Base-by-base conservation (phyloP, 1,284 basidiomycete genomes). In the Sphaerobolus stellatus region DNA sequence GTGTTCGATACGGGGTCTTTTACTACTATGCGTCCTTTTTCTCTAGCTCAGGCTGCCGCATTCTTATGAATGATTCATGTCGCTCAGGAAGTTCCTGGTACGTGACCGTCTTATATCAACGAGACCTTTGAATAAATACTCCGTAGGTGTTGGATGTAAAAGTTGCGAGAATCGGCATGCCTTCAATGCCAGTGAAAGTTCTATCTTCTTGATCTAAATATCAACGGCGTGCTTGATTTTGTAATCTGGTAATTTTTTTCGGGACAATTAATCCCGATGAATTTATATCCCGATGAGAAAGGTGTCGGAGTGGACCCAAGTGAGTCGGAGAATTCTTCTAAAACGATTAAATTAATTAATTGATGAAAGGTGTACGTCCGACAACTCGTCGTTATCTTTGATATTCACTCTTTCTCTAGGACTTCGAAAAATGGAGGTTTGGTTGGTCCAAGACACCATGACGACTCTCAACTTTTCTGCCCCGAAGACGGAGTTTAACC, bases 31-130 rank as follows among this genome's bases (percentile, higher is more conserved):
- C 31, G 50, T 57, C 36, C n/a, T n/a, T 38, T n/a, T n/a, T n/a
- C n/a, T n/a, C n/a, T n/a, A n/a, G 41, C 25, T 27, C 44, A 46
- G 5, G 22, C 33, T 48, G 45, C n/a, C 14, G 22, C 20, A 6
- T n/a, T n/a, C n/a, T n/a, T n/a, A n/a, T n/a, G n/a, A n/a, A n/a
- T n/a, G n/a, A n/a, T n/a, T n/a, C n/a, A n/a, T n/a, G n/a, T n/a
- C 9, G 27, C 24, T 11, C 34, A 52, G 50, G 50, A 52, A 46
- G 28, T 52, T n/a, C 38, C 50, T 9, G 50, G 50, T 52, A 16
- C 13, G 50, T 30, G 8, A 22, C 8, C 64, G 75, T 3, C 80
- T 49, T 24, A 5, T 16, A 2, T 22, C 13, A 7, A 9, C n/a
- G n/a, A n/a, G n/a, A n/a, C n/a, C n/a, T n/a, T n/a, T n/a, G 4